phyloP scores from a whole-genome alignment of 768 basidiomycete genomes.

The Naematelia aurantialba region DNA sequence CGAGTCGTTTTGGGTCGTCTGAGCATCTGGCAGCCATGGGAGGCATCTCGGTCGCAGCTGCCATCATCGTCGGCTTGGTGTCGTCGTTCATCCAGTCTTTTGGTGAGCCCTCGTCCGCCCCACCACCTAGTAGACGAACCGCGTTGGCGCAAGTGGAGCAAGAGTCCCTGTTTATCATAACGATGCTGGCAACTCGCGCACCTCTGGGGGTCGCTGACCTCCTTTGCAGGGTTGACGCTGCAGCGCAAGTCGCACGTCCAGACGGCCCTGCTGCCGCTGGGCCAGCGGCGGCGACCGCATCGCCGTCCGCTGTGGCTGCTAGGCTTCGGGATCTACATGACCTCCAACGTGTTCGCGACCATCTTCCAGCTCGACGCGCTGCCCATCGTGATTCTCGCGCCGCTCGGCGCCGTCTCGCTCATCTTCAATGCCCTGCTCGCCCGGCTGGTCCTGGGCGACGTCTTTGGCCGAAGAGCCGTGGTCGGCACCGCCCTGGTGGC shows the following conservation, averaged over 20 bases:
- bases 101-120: conserved; percentile 49
- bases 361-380: conserved; percentile 89
- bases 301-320: conserved; percentile 81
- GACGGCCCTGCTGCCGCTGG: conserved; percentile 67
- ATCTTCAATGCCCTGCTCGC: conserved; percentile 95
- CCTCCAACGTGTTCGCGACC: conserved; percentile 81
- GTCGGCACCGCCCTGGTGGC: conserved; percentile 85
- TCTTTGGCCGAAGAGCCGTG: conserved; percentile 77
- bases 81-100: conserved; percentile 85
- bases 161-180: not conserved
- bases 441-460: conserved; percentile 73
- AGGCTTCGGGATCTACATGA: conserved; percentile 80
- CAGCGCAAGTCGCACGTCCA: conserved; percentile 89
- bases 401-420: conserved; percentile 86
- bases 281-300: conserved; percentile 65
- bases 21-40: conserved; percentile 12
- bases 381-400: conserved; percentile 90
- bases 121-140: too few species aligned
- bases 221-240: conserved; percentile 66
- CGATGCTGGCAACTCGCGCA: too few species aligned
- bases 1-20: too few species aligned
- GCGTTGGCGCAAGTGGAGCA: too few species aligned
- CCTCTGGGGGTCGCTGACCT: not conserved
- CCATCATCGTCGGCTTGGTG: conserved; percentile 62
- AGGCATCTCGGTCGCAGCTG: conserved; percentile 44